Evolutionary conservation across 1,284 basidiomycete species (phyloP), one percentile per base, ranked within the genome.

Genomic region (Rhizoctonia solani): DNA sequence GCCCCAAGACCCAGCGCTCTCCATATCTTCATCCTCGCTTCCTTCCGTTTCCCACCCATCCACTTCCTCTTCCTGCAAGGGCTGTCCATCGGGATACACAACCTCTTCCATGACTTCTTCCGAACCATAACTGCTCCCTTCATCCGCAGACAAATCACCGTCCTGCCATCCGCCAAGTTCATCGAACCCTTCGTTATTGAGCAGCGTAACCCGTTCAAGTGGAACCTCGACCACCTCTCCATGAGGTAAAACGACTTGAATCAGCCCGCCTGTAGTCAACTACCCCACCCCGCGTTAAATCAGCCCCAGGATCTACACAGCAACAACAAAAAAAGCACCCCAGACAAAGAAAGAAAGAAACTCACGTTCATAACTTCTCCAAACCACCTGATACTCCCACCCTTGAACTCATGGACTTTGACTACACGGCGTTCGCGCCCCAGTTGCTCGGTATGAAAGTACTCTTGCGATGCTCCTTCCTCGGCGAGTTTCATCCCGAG

Each of bases 291-390:
- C n/a, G n/a, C n/a, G n/a, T n/a, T n/a, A n/a, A n/a, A n/a, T n/a
- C n/a, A n/a, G n/a, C n/a, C n/a, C n/a, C n/a, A n/a, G n/a, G n/a
- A n/a, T n/a, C n/a, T n/a, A n/a, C 42, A 34, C 55, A 32, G 27
- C 13, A 19, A 46, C 55, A 46, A 47, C 27, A 63, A 32, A 29
- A 53, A 11, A 30, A 14, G 11, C n/a, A 49, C 34, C 30, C 27
- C 25, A 27, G 68, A 37, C n/a, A 27, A 11, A 47, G 63, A 69
- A 67, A 66, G 30, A 46, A 61, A 71, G 47, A 50, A 14, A 79
- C 86, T 68, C 77, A 90, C 90, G 73, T 83, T 81, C 5, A 82
- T 82, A n/a, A 92, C 89, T 77, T 92, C 89, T 11, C 90, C 90
- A 65, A 91, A 83, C 90, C 90, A 92, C 54, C 80, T 76, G 23